Percentiles rank a stretch among this genome's conserved stretches.
Conservation (phyloP, 805 yeast genomes). For the Tanozyma kutaoensis region DNA sequence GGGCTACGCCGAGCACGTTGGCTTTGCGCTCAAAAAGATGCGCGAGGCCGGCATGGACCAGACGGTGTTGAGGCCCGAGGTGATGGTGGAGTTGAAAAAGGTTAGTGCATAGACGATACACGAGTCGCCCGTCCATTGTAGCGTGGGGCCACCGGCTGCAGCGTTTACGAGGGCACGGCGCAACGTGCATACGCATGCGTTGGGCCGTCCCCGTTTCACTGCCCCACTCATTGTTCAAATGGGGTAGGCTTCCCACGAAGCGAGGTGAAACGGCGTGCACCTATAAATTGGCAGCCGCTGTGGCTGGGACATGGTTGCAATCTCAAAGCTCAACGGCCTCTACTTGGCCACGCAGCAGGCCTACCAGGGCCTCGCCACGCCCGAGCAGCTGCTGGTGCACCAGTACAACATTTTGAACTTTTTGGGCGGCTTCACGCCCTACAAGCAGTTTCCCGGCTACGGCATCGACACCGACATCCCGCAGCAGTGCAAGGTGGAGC, state of each 20-base stretch:
- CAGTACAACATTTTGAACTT: conserved; percentile 2
- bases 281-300: no score
- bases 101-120: no score
- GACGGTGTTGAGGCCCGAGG: conserved; percentile 1
- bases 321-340: no score
- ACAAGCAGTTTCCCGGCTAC: conserved; percentile 2
- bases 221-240: no score
- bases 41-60: conserved; percentile 2
- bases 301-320: no score
- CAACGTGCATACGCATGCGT: no score
- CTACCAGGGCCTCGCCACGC: conserved; percentile 2
- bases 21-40: conserved; percentile 1
- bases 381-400: conserved; percentile 1
- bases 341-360: background rate
- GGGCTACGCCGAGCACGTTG: conserved; percentile 2
- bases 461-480: conserved; percentile 3
- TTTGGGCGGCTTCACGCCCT: conserved; percentile 3
- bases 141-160: no score
- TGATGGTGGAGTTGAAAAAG: conserved; percentile 2
- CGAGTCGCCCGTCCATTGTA: no score
- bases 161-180: no score
- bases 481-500: conserved; percentile 39
- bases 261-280: no score
- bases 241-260: no score
- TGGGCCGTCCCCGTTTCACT: no score